phyloP scores from a whole-genome alignment of 1,139 yeast genomes.

The Debaryomyces singareniensis region DNA sequence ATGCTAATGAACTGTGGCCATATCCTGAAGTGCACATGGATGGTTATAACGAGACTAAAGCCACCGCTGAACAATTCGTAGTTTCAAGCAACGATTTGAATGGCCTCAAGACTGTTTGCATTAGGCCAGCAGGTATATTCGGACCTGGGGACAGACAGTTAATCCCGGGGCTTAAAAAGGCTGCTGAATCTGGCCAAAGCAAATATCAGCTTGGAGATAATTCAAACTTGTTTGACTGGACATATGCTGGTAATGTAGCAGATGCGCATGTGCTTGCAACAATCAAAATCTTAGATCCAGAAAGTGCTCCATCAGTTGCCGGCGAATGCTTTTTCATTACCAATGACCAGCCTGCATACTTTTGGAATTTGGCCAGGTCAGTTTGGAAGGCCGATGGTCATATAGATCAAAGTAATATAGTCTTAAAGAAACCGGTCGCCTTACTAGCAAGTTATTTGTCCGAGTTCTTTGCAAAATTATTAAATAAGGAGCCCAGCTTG shows the following conservation, averaged over 20 bases:
- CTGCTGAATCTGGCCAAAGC: conserved; percentile 79
- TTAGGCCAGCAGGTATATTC: conserved; percentile 96
- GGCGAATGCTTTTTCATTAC: conserved; percentile 91
- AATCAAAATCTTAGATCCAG: conserved; percentile 51
- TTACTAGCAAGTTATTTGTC: conserved; percentile 74
- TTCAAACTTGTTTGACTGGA: conserved; percentile 90
- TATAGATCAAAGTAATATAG: conserved; percentile 63
- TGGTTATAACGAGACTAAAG: conserved; percentile 93
- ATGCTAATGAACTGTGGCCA: conserved; percentile 94
- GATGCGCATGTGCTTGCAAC: conserved; percentile 95
- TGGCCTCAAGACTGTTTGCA: conserved; percentile 69
- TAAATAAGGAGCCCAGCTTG: conserved; percentile 86
- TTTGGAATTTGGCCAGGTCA: conserved; percentile 95
- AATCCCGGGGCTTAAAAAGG: conserved; percentile 86
- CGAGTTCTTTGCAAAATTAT: conserved; percentile 60
- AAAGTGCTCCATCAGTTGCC: conserved; percentile 41
- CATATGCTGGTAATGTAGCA: conserved; percentile 99
- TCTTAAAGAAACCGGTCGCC: conserved; percentile 67
- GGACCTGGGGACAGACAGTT: conserved; percentile 98
- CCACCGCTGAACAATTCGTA: conserved; percentile 81
- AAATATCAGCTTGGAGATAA: conserved; percentile 93
- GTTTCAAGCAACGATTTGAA: conserved; percentile 57
- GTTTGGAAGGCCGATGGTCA: conserved; percentile 97
- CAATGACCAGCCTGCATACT: conserved; percentile 90
- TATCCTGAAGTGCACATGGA: conserved; percentile 92